Percentiles rank a stretch among this genome's conserved stretches.
Conservation (phyloP, 805 yeast genomes). For the Saccharomycopsis sp. region DNA sequence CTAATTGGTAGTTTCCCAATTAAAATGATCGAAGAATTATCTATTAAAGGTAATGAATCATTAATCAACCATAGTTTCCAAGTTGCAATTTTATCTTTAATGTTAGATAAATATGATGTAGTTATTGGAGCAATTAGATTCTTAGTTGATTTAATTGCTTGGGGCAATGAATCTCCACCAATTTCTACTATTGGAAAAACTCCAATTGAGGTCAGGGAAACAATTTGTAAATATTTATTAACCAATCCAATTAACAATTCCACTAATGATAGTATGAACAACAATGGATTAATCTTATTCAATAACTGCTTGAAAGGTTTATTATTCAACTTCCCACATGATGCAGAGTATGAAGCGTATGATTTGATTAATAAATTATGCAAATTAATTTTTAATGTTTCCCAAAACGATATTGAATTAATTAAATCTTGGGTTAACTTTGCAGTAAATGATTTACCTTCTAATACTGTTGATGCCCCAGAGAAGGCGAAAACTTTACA, state of each 20-base stretch:
- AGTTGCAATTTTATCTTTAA: conserved; percentile 45
- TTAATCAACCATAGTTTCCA: conserved; percentile 40
- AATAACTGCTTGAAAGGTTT: conserved; percentile 51
- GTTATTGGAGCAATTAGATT: conserved; percentile 61
- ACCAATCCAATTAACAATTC: too few relatives aligned
- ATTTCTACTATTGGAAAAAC: conserved; percentile 50
- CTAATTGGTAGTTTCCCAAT: conserved; percentile 58
- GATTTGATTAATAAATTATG: conserved; percentile 60
- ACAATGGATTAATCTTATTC: conserved; percentile 27
- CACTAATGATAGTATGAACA: conserved; percentile 17
- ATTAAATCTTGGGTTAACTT: conserved; percentile 48
- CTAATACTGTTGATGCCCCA: conserved; percentile 47
- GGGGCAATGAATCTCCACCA: conserved; percentile 81
- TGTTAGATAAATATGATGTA: conserved; percentile 60
- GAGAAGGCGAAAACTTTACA: conserved; percentile 57
- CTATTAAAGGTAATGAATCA: conserved; percentile 22
- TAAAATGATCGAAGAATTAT: conserved; percentile 25
- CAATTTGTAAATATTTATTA: conserved; percentile 36
- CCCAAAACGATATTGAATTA: conserved; percentile 27
- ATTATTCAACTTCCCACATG: conserved; percentile 59
- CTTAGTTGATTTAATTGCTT: conserved; percentile 69
- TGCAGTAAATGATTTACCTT: conserved; percentile 49
- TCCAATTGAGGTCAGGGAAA: conserved; percentile 42
- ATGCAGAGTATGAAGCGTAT: conserved; percentile 62
- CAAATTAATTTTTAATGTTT: conserved; percentile 39